Percentiles rank a stretch among this genome's conserved stretches.
Evolutionary conservation across 495 filamentous ascomycete species (phyloP).

Genomic region (Evernia prunastri): DNA sequence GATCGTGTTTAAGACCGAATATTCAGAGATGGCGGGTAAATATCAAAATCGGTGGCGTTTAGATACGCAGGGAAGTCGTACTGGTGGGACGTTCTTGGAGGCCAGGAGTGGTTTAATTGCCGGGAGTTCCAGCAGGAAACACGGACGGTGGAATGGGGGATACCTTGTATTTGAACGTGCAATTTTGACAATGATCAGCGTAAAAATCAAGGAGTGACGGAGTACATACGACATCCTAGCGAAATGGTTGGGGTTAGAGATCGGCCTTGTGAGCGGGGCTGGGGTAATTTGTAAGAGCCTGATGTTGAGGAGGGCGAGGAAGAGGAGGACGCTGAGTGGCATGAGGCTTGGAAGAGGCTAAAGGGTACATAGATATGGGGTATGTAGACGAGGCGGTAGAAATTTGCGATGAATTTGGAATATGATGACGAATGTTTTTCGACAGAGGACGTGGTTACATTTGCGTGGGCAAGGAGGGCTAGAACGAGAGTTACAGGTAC

Average conservation of each 20-base stretch:
- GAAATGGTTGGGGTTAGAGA: constrained; percentile 5
- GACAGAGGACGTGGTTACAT: no score
- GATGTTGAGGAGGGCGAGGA: neutral
- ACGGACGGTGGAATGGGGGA: constrained; percentile 5
- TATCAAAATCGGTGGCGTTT: no score
- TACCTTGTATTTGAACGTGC: constrained; percentile 7
- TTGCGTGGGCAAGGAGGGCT: no score
- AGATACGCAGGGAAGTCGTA: no score
- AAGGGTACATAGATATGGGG: neutral
- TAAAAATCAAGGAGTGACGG: constrained; percentile 1
- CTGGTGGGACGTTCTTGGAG: no score
- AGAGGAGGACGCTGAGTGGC: constrained; percentile 2
- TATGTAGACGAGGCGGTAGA: no score
- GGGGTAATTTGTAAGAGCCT: constrained; percentile 5
- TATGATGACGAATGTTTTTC: no score
- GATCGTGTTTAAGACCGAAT: no score
- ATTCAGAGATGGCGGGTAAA: no score
- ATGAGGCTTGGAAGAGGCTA: neutral
- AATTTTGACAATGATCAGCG: constrained; percentile 5
- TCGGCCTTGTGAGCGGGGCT: constrained; percentile 6
- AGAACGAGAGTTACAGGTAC: no score
- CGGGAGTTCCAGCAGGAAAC: constrained; percentile 5
- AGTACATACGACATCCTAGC: neutral
- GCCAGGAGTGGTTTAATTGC: no score
- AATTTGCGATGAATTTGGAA: no score